Evolutionary conservation across 495 filamentous ascomycete genomes (phyloP), one percentile per base, ranked within the genome.

Genomic region (Xylaria acuta): DNA sequence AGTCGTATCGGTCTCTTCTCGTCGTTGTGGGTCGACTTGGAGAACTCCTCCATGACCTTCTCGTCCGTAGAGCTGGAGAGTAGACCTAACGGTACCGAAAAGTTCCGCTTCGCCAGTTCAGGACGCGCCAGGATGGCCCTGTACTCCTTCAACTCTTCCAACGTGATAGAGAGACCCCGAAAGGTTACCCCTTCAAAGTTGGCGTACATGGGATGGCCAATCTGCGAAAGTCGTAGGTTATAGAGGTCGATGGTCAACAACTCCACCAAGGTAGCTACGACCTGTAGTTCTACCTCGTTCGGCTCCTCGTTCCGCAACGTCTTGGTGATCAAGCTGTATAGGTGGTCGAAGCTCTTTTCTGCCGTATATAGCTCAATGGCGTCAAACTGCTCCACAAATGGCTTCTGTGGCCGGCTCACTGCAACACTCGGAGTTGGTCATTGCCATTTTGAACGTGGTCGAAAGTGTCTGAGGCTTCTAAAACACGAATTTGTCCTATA

Each of bases 11-110:
- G 8, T 11, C 47, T 51, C 47, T 51, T 51, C n/a, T 51, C 47
- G n/a, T 51, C 47, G 7, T 22, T 51, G 3, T 51, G 20, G 47
- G 47, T 51, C n/a, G n/a, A 51, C n/a, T 51, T 22, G 12, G 47
- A 51, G 47, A 51, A 51, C 8, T 51, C 47, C n/a, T 51, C 47
- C 47, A 51, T 51, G 47, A 51, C 25, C 47, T 51, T 51, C 47
- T 51, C 47, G n/a, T 51, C 47, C 8, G 47, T 51, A 51, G 47
- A 51, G 47, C 47, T 51, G 1, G n/a, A 51, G 25, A 51, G 47
- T 3, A 51, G 47, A 51, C 47, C 47, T 22, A 51, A 1, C 47
- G 47, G 47, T 11, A 51, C 47, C 2, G 47, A 51, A 9, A 51
- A 51, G 25, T 51, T 51, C n/a, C 47, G n/a, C 11, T 22, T 51